Evolutionary conservation across 495 filamentous ascomycete genomes (phyloP), one percentile per base, ranked within the genome.

Genomic region (Penicillium malachiteum): DNA sequence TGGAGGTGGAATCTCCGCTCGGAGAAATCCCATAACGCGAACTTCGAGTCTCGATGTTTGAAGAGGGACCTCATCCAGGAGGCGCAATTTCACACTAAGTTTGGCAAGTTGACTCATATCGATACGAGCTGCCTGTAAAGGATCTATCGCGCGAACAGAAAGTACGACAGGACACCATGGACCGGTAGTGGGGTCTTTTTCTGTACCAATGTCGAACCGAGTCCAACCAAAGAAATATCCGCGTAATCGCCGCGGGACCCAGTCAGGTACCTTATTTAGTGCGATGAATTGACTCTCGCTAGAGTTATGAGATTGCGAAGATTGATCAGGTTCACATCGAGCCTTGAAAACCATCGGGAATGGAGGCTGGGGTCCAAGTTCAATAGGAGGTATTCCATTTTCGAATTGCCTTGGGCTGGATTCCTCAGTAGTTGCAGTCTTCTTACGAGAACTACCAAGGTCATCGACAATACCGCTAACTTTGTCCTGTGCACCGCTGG

Each of bases 171-270:
- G 76, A 30, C 76, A 66, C 85, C 85, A 88, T 5, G 66, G 52
- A 1, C 59, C 40, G 0, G 38, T 34, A 6, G 56, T 17, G 3
- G 48, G 35, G 2, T 62, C 64, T 14, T 67, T 52, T 5, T 54
- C 50, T 39, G 62, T 64, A 0, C 35, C 63, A 1, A 58, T 26
- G 3, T 64, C 46, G 7, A 84, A 48, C 30, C 76, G 68, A 4
- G 76, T 75, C 84, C 86, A 89, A 32, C 81, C 84, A 55, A 87
- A 84, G 58, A 85, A 88, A 41, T 84, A 73, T 0, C 86, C 86
- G 26, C 71, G 70, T 5, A 87, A 66, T 17, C 78, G 76, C 44
- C 79, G 69, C 3, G 66, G 50, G 16, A 85, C 65, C 31, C 79
- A 72, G 6, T 77, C 75, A 3, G 74, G 58, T 0, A 83, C 65